Base-by-base conservation (phyloP, 306 rosid species). In the Fragaria iinumae region DNA sequence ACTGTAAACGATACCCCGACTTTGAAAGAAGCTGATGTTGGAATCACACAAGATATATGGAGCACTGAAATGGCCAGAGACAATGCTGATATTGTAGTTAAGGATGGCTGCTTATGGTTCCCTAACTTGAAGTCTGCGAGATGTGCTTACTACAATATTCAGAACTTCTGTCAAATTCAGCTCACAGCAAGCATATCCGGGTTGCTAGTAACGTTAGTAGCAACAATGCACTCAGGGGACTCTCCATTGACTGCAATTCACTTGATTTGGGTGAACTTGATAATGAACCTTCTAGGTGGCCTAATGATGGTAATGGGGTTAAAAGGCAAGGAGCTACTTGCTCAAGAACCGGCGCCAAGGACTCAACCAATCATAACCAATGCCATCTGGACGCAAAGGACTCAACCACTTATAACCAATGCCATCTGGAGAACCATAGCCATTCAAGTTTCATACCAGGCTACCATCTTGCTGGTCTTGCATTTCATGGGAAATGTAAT, bases 221-320 rank as follows among this genome's bases (percentile, higher is more conserved):
- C 84, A 45, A 80, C 90, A 77, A 74, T 80, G 23, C 55, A 25
- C 17, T 74, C 90, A 5, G 97, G 96, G 67, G 80, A 80, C 67
- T 87, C 96, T 2, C 91, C 93, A 0, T 66, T 92, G 53, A 73
- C 90, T 23, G 72, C 86, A 39, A 2, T 73, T 39, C 91, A 86
- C 16, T 52, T 90, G 79, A 76, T 86, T 23, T 92, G 96, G 93
- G 80, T 88, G 84, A 88, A 82, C 78, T 52, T 79, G 72, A 21
- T 83, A 36, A 17, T 80, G 78, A 74, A 69, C 69, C 69, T 84
- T 74, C 84, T 88, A 6, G 96, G 96, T 62, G 75, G 85, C 69
- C 74, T 55, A 23, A 86, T 87, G 91, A 86, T 90, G 93, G 74
- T 23, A 60, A 87, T 90, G 93, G 80, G 86, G 71, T 73, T 84